Evolutionary conservation across 352 stramenopile genomes (phyloP).

Genomic region (Aphanomyces cochlioides): DNA sequence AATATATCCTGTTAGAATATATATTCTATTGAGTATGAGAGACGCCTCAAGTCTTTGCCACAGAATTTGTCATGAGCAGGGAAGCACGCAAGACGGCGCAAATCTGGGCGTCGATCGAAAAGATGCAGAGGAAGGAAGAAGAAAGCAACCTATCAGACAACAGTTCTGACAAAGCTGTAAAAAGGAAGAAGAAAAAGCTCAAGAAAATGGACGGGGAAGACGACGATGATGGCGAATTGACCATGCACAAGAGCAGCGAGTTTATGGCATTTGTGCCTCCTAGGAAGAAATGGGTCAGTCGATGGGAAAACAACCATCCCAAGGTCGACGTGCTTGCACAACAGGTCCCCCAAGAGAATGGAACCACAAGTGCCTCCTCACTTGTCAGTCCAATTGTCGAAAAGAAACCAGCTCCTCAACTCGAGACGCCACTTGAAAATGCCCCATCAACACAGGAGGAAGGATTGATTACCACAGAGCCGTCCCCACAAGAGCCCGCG

Average conservation of each 20-base stretch:
- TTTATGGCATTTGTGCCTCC: constrained; percentile 20
- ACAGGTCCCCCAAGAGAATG: not conserved
- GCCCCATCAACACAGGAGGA: too few species aligned
- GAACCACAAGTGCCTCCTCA: too few species aligned
- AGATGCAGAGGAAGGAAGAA: constrained; percentile 51
- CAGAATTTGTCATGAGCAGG: constrained; percentile 44
- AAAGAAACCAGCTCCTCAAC: too few species aligned
- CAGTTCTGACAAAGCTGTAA: constrained; percentile 28
- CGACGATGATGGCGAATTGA: constrained; percentile 33
- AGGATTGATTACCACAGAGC: too few species aligned
- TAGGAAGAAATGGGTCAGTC: constrained; percentile 25
- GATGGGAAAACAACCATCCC: constrained; percentile 24
- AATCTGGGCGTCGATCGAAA: constrained; percentile 75
- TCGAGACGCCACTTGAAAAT: too few species aligned
- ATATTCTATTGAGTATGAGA: too few species aligned
- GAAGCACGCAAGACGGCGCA: constrained; percentile 77
- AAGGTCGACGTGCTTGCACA: not conserved
- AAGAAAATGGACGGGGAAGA: constrained; percentile 23
- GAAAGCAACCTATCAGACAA: constrained; percentile 33
- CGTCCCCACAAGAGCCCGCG: too few species aligned
- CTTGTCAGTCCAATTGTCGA: too few species aligned
- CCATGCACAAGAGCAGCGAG: constrained; percentile 29
- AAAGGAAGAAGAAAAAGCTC: constrained; percentile 43
- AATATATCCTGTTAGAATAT: too few species aligned
- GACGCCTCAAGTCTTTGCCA: too few species aligned